A percentile compares a stretch with the other conserved stretches of the same genome.
Evolutionary conservation across 768 basidiomycete genomes (phyloP).

Genomic region (Amanita polypyramis): DNA sequence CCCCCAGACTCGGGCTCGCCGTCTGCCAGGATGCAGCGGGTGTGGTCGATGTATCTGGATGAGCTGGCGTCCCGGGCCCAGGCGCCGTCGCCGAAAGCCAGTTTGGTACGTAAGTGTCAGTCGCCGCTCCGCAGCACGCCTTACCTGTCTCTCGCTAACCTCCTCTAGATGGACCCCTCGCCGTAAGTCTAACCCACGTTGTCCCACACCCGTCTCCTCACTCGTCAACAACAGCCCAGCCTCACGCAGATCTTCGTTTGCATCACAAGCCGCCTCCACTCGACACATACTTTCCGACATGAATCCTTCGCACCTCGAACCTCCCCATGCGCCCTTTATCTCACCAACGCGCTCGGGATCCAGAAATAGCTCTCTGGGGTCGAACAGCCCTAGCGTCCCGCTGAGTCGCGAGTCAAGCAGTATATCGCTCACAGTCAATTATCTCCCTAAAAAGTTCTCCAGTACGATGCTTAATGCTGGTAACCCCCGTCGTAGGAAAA

Average conservation of each 20-base stretch:
- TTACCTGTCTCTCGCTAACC: not conserved
- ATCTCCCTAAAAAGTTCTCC: slow-evolving; percentile 70
- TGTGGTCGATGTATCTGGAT: slow-evolving; percentile 7
- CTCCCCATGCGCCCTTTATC: not conserved
- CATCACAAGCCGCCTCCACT: slow-evolving; percentile 1
- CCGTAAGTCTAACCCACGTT: not conserved
- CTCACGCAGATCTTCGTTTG: not conserved
- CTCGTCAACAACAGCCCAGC: not conserved
- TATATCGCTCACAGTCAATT: slow-evolving; percentile 59
- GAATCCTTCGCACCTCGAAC: not conserved
- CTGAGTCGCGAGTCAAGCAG: slow-evolving; percentile 36
- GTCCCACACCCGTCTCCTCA: not conserved
- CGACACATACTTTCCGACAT: slow-evolving; percentile 1
- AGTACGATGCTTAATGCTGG: slow-evolving; percentile 27
- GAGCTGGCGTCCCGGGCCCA: not conserved
- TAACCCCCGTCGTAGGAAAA: slow-evolving; percentile 25
- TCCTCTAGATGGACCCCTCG: not conserved
- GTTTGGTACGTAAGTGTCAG: not conserved
- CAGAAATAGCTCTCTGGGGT: not conserved
- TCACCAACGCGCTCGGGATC: not conserved
- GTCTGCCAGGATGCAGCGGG: slow-evolving; percentile 1
- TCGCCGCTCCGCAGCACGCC: not conserved
- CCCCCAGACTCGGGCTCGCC: not conserved
- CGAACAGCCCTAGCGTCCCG: not conserved
- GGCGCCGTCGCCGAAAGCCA: not conserved